Percentiles rank a stretch among this genome's conserved stretches.
Conservation (phyloP, 2,329 filamentous ascomycete genomes). For the Fusarium begoniae region DNA sequence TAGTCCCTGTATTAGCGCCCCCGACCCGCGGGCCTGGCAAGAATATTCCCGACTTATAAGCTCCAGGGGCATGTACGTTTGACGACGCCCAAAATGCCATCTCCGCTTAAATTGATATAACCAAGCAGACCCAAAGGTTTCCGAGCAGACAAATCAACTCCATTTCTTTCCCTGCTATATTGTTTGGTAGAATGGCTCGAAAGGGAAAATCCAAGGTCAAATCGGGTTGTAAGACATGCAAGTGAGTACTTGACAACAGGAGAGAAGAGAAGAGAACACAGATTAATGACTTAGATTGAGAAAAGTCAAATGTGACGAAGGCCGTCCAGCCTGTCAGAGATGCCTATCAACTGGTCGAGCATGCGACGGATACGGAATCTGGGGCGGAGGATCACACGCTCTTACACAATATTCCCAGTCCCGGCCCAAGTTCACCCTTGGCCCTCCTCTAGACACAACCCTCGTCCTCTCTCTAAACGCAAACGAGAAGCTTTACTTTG, state of each 20-base stretch:
- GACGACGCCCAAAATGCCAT: neutral
- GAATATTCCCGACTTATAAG: constrained; percentile 17
- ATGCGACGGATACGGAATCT: constrained; percentile 36
- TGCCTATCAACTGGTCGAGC: constrained; percentile 29
- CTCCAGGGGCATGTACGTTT: neutral
- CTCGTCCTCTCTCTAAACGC: neutral
- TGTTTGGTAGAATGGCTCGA: neutral
- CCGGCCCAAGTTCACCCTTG: neutral
- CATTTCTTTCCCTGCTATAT: neutral
- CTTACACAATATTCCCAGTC: neutral
- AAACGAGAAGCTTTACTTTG: constrained; percentile 28
- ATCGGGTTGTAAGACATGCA: constrained; percentile 34
- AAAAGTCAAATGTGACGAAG: constrained; percentile 35
- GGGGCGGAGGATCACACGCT: constrained; percentile 25
- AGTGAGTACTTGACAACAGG: constrained; percentile 14
- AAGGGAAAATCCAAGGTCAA: constrained; percentile 31
- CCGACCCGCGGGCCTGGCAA: neutral
- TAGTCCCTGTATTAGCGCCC: neutral
- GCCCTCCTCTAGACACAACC: neutral
- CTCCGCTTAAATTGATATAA: neutral
- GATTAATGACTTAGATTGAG: constrained; percentile 7
- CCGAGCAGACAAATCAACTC: constrained; percentile 30
- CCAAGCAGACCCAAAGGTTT: constrained; percentile 34
- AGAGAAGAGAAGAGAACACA: neutral
- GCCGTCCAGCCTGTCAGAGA: constrained; percentile 26